Evolutionary conservation across 2,329 filamentous ascomycete species (phyloP), one percentile per base, ranked within the genome.

Genomic region (Arachnomyces sp.): DNA sequence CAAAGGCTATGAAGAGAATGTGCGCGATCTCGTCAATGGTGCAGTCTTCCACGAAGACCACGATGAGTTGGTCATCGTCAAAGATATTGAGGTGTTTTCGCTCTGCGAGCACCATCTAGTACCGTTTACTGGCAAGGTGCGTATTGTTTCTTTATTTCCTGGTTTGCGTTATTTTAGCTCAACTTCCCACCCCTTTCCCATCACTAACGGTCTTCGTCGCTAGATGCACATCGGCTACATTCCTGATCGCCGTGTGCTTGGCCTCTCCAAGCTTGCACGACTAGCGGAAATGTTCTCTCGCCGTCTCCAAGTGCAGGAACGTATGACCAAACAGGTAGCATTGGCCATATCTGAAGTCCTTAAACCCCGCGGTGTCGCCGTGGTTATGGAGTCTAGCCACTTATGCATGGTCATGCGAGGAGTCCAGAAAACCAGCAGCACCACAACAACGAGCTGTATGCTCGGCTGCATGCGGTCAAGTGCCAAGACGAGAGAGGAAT

Each of bases 181-280:
- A 4, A 32, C 16, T 13, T 7, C 29, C n/a, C 28, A 16, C 16
- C 31, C 25, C n/a, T 9, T 25, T 33, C 36, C 32, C 30, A 40
- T 40, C 30, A 45, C 47, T 36, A 50, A 41, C 32, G 34, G 17
- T 36, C 29, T 29, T 18, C 14, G n/a, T 37, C 28, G 38, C 31
- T 51, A 93, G 86, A 96, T 98, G 86, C 92, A 98, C 67, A 96
- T 98, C 53, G 92, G 89, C 43, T 98, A 98, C 66, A 96, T 98
- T 48, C 92, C 92, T 21, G 80, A 82, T 56, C 79, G 88, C 59
- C 81, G 89, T 44, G 89, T 98, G 38, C 87, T 98, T 46, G 92
- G 92, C 36, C 82, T 98, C 38, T 95, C 89, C 25, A 98, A 98
- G 63, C 76, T 98, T 36, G 90, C 90, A 17, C 83, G 92, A 47